Base-by-base conservation (phyloP, 208 protist genomes). In the Crithidia acanthocephali region DNA sequence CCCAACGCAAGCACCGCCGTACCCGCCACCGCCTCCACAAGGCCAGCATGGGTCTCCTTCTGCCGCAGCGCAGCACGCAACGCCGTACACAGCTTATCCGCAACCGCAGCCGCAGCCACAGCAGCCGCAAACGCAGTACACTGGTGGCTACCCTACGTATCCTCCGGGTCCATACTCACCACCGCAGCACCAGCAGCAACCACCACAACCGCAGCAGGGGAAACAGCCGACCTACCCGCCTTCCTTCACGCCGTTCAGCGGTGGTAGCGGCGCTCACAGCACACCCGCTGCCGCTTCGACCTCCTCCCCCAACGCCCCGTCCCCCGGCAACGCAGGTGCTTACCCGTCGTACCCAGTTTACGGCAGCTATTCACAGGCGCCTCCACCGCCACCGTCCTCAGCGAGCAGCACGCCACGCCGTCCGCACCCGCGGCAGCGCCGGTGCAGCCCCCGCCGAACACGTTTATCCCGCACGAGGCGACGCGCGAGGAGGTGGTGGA, bases 401-500 rank as follows among this genome's bases (percentile, higher is more conserved):
- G n/a, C n/a, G n/a, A n/a, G 45, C 45, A 50, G 18, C 45, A 50
- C 6, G 45, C 45, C 20, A 57, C 51, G 27, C 9, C 37, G 13
- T 42, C 37, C 37, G 37, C 37, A n/a, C n/a, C 56, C 15, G 16
- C 32, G 10, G 8, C 32, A 61, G 5, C 56, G 25, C 11, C 50
- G 27, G 13, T 15, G 2, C 37, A 18, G 11, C 0, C 35, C 37
- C 5, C 51, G 10, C 35, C 25, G 11, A 58, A 68, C 33, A 53
- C 45, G 23, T 69, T 52, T 25, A 35, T 79, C 13, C 48, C 75
- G 18, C 60, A 57, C 25, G 70, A 80, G 52, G 28, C 53, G 5
- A 60, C 58, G 22, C 86, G 86, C 50, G 86, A 88, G 73, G 83
- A 76, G 30, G 81, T 73, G 13, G 82, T 76, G 30, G 73, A 86